phyloP scores from a whole-genome alignment of 768 basidiomycete genomes.

The Boletus edulis region DNA sequence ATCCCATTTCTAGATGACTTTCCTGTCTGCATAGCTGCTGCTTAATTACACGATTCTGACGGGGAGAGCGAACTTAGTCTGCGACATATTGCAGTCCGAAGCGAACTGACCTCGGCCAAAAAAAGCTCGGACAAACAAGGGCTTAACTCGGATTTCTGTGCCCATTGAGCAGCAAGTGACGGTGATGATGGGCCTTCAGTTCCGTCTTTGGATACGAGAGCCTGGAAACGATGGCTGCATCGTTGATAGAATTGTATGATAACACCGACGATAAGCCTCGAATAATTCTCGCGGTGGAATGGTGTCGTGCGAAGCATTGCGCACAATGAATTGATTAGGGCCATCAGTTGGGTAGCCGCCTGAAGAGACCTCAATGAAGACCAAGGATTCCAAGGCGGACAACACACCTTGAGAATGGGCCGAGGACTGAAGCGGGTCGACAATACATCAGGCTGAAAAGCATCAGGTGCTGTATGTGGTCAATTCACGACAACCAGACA shows the following conservation, averaged over 20 bases:
- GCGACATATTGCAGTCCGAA: background rate
- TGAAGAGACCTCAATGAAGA: slow-evolving; percentile 30
- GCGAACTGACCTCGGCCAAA: slow-evolving; percentile 45
- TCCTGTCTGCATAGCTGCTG: slow-evolving; percentile 71
- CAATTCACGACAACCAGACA: background rate
- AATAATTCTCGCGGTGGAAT: slow-evolving; percentile 94
- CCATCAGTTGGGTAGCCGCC: slow-evolving; percentile 84
- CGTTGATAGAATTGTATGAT: slow-evolving; percentile 96
- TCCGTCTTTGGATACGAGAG: slow-evolving; percentile 51
- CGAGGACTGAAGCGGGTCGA: slow-evolving; percentile 62
- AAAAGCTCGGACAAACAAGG: slow-evolving; percentile 69
- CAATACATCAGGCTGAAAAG: slow-evolving; percentile 79
- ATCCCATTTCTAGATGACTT: slow-evolving; percentile 69
- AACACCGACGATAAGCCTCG: slow-evolving; percentile 88
- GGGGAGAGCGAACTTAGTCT: background rate
- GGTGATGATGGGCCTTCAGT: slow-evolving; percentile 42
- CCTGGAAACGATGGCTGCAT: slow-evolving; percentile 85
- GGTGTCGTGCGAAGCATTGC: slow-evolving; percentile 88
- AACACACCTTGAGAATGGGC: slow-evolving; percentile 74
- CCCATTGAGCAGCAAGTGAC: slow-evolving; percentile 75
- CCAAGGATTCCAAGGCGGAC: background rate
- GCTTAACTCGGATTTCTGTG: slow-evolving; percentile 78
- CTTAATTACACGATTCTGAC: slow-evolving; percentile 43
- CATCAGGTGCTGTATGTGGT: slow-evolving; percentile 61
- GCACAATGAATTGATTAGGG: slow-evolving; percentile 88